Evolutionary conservation across 345 rosid species (phyloP).

Genomic region (Salix arbutifolia): DNA sequence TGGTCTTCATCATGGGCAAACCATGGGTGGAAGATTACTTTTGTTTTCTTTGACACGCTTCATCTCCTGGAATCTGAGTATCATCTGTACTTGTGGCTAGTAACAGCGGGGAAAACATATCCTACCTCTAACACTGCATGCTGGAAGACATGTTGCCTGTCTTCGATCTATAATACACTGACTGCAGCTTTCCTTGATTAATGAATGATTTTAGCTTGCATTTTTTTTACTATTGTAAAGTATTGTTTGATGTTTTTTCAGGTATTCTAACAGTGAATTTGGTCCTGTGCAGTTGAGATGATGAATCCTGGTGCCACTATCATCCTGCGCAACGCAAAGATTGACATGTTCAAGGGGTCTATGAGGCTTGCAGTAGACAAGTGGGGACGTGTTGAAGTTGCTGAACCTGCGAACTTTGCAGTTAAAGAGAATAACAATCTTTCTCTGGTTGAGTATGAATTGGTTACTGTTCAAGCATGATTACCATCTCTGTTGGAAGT

Average conservation of each 20-base stretch:
- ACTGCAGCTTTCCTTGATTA: background rate
- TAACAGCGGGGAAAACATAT: background rate
- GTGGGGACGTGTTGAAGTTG: conserved; percentile 76
- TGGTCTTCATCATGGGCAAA: background rate
- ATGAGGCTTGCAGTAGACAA: no score
- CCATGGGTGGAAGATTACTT: no score
- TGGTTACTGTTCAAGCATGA: conserved; percentile 65
- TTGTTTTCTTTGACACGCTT: background rate
- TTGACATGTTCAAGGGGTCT: conserved; percentile 91
- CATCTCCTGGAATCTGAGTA: background rate
- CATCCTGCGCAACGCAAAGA: conserved; percentile 81
- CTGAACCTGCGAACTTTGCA: conserved; percentile 58
- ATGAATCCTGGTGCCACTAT: conserved; percentile 65
- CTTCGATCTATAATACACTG: background rate
- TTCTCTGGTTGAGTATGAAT: conserved; percentile 82
- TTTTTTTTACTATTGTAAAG: background rate
- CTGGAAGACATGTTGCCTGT: background rate
- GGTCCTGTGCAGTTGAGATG: conserved; percentile 53
- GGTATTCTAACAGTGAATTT: background rate
- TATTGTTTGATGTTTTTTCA: background rate
- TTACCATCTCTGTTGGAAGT: conserved; percentile 19
- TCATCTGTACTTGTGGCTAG: background rate
- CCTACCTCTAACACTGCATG: background rate
- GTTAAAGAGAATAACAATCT: conserved; percentile 78
- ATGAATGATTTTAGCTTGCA: background rate